phyloP scores from a whole-genome alignment of 192 early-diverging fungal genomes.

The Backusella parvicylindrica region DNA sequence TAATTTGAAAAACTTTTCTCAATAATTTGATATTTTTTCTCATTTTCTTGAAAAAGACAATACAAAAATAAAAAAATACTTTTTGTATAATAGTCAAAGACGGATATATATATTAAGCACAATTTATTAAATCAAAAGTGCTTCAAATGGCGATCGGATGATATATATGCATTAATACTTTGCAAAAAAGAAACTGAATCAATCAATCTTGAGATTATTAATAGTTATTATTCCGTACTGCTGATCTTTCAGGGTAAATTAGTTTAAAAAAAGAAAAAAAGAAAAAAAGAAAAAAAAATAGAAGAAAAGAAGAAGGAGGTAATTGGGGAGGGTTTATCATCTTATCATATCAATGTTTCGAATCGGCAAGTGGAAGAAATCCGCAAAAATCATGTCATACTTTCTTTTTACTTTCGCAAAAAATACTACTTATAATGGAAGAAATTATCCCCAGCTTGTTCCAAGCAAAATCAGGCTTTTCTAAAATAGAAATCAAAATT shows the following conservation, averaged over 20 bases:
- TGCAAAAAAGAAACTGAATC: too few species aligned
- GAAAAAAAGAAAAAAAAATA: not conserved
- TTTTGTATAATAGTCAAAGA: too few species aligned
- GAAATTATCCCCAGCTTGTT: not conserved
- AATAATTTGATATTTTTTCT: too few species aligned
- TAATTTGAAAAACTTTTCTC: too few species aligned
- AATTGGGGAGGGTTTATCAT: not conserved
- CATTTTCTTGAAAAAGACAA: too few species aligned
- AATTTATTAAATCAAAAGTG: not conserved
- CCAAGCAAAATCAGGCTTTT: not conserved
- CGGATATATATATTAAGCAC: too few species aligned
- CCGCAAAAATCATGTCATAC: not conserved
- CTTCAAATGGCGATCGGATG: too few species aligned
- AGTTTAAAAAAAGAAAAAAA: not conserved
- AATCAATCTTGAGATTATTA: too few species aligned
- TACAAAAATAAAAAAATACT: too few species aligned
- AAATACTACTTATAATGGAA: not conserved
- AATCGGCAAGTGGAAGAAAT: not conserved
- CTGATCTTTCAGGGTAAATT: not conserved
- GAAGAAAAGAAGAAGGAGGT: too few species aligned
- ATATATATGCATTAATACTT: too few species aligned
- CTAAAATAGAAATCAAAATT: not conserved
- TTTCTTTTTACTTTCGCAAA: not conserved
- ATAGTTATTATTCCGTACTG: not conserved
- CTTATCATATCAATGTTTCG: not conserved